phyloP scores from a whole-genome alignment of 805 yeast genomes.

The Metschnikowia sp. region DNA sequence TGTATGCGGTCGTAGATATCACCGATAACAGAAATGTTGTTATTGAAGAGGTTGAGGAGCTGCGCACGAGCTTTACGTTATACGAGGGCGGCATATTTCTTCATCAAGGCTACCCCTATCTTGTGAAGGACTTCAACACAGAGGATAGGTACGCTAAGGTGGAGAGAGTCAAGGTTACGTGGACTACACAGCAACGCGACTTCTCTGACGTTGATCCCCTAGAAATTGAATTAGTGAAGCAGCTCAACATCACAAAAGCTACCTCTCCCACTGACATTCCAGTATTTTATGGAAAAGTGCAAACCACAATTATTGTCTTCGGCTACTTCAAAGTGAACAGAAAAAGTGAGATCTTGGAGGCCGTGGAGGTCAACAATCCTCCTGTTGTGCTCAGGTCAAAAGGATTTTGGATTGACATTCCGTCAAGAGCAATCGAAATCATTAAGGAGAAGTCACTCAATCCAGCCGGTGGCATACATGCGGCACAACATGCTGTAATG shows the following conservation, averaged over 20 bases:
- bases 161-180: constrained; percentile 84
- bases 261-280: constrained; percentile 43
- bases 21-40: constrained; percentile 73
- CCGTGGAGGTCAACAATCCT: constrained; percentile 88
- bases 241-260: constrained; percentile 44
- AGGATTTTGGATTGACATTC: constrained; percentile 92
- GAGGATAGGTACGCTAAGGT: constrained; percentile 82
- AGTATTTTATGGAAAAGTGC: constrained; percentile 70
- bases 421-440: constrained; percentile 56
- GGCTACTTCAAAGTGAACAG: constrained; percentile 89
- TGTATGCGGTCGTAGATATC: constrained; percentile 85
- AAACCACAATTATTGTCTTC: constrained; percentile 74
- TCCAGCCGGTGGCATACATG: constrained; percentile 92
- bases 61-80: constrained; percentile 83
- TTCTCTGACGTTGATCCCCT: constrained; percentile 89
- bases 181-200: constrained; percentile 91
- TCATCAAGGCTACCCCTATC: constrained; percentile 89
- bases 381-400: constrained; percentile 66
- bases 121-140: constrained; percentile 79
- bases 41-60: constrained; percentile 85
- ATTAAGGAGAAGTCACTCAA: constrained; percentile 57
- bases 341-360: constrained; percentile 78
- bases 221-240: constrained; percentile 61
- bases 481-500: constrained; percentile 88
- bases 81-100: constrained; percentile 91